Evolutionary conservation across 495 filamentous ascomycete genomes (phyloP), one percentile per base, ranked within the genome.

Genomic region (Darksidea phi): DNA sequence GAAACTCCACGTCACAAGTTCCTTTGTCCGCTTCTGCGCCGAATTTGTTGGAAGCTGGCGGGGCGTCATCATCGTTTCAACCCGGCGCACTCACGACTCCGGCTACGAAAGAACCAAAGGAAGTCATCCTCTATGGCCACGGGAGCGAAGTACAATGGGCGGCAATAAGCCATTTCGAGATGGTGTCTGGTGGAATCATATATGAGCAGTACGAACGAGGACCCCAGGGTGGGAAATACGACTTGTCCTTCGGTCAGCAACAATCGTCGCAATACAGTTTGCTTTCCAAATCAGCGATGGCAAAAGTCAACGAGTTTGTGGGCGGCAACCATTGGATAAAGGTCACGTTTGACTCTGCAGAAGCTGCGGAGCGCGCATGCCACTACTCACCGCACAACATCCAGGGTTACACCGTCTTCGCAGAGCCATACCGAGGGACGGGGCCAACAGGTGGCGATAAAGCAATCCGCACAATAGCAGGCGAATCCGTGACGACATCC

Each of bases 291-390:
- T 81, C 83, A 34, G 89, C 93, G 64, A 84, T 88, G 62, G 78
- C 77, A 54, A 88, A 90, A 70, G 86, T 89, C 58, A 89, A 88
- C 73, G 80, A 77, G 48, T 88, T 87, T 61, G 84, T 85, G 20
- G 86, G 89, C 54, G 91, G 91, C 15, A 81, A 85, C 59, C 84
- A 91, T 75, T 96, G 91, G 91, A 89, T 96, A 66, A 96, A 95
- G 68, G 80, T 96, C 51, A 96, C 91, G 0, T 96, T 93, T 64
- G 89, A 95, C 73, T 90, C 88, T 6, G 79, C 83, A 32, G 82
- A 86, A 58, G 86, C 90, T 3, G 91, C 90, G 18, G 88, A 91
- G 48, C 79, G 83, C 36, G 91, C 90, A 21, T 77, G 85, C 53
- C 88, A 85, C 63, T 80, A 81, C 62, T 91, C 87, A 34, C 91